Base-by-base conservation (phyloP, 257 asterid genomes). In the Dorcoceras hygrometricum region DNA sequence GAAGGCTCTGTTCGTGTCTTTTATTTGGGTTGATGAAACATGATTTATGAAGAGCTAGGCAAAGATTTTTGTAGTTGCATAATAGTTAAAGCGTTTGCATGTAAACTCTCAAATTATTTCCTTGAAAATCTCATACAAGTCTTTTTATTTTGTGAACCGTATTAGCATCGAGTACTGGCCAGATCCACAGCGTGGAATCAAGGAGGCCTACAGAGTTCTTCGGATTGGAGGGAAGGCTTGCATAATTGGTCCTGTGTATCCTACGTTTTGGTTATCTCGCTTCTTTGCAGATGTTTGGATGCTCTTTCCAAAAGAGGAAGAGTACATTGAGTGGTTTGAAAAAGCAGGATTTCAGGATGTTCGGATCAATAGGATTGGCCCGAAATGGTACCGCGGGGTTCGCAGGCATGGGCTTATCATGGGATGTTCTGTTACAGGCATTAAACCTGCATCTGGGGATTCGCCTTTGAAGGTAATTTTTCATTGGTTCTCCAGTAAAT, bases 261-360 rank as follows among this genome's bases (percentile, higher is more conserved):
- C 97, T 24, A 88, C 96, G 4, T 85, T 86, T 75, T 87, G 95
- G 95, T 61, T 94, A 76, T 90, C 99, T 23, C 93, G 86, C 10
- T 94, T 94, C 84, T 94, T 94, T 70, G 99, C 97, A 23, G 97
- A 94, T 73, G 82, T 69, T 54, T 94, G 97, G 99, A 94, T 94
- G 99, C 97, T 94, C 79, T 94, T 94, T 78, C 99, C 99, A 0
- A 90, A 77, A 80, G 99, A 94, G 81, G 97, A 90, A 74, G 99
- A 94, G 85, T 94, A 94, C 84, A 83, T 88, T 24, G 97, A 87
- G 20, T 94, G 97, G 99, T 94, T 94, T 71, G 63, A 79, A 57
- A 94, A 86, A 78, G 99, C 97, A 4, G 96, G 97, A 28, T 90
- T 94, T 71, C 77, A 85, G 83, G 91, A 90, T 76, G 91, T 94